phyloP scores from a whole-genome alignment of 2,329 filamentous ascomycete species.

The Pestalotiopsis sp. region DNA sequence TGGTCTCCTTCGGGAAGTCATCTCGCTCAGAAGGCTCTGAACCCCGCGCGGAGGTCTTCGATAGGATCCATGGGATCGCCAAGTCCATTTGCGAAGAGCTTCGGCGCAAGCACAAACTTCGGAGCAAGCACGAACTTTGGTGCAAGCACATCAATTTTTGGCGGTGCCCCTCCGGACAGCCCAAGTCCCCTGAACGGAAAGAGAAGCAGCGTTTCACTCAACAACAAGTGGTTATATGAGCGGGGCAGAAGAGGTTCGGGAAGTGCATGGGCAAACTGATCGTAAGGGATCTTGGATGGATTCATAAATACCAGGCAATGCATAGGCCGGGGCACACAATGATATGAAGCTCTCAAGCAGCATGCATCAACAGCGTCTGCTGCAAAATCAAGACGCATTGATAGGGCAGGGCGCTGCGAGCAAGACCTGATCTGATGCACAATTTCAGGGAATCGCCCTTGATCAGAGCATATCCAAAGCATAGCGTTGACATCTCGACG shows the following conservation, averaged over 20 bases:
- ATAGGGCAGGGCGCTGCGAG: no score
- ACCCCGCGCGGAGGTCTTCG: constrained; percentile 60
- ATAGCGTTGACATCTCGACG: no score
- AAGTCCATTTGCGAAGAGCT: constrained; percentile 61
- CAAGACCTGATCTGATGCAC: no score
- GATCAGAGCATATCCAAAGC: no score
- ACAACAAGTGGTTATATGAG: constrained; percentile 95
- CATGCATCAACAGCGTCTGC: no score
- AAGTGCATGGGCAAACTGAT: constrained; percentile 34
- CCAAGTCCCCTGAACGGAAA: constrained; percentile 66
- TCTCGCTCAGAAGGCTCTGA: constrained; percentile 69
- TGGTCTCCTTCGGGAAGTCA: constrained; percentile 49
- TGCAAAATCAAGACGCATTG: no score
- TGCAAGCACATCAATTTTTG: constrained; percentile 45
- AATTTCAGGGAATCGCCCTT: no score
- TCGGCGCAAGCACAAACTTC: constrained; percentile 55
- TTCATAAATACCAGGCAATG: neutral
- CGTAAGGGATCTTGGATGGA: neutral
- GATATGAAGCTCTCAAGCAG: no score
- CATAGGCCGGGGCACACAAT: no score
- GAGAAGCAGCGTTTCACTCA: constrained; percentile 75
- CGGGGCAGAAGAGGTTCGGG: constrained; percentile 64
- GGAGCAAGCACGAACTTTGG: constrained; percentile 52
- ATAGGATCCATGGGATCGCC: constrained; percentile 58
- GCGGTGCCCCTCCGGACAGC: constrained; percentile 59